Base-by-base conservation (phyloP, 192 early-diverging fungal species). In the Oehlia diaphana region DNA sequence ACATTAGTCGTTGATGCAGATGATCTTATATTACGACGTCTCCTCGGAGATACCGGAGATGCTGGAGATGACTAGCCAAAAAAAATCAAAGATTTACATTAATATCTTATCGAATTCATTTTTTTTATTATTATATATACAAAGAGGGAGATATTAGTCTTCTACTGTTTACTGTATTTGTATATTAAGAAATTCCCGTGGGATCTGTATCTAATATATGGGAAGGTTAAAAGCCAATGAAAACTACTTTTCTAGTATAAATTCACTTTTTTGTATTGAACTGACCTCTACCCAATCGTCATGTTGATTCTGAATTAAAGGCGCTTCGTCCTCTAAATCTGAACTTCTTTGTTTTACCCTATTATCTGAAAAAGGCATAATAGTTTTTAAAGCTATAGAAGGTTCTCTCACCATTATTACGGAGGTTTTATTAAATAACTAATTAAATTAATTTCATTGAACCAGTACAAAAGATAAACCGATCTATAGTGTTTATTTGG, bases 301-400 rank as follows among this genome's bases (percentile, higher is more conserved):
- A 14, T 78, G 9, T n/a, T 50, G 23, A 44, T 68, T 78, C 58
- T 68, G 23, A 44, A 78, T 78, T 69, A 78, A 78, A 3, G 76
- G 76, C 4, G 65, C 33, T 68, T 78, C 76, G 31, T 78, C 76
- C 12, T 78, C 76, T 26, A 31, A 23, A 68, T 78, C 76, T 28
- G 76, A 78, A 68, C 31, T 35, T 44, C 65, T 78, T 69, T 63
- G 28, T 69, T 78, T 78, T 67, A 23, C 28, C 31, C 76, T 64
- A n/a, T 23, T 28, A 5, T 78, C 76, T 9, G 64, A 47, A 78
- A 78, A 78, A n/a, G 76, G 76, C 21, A 78, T 68, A 63, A 78
- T 78, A 53, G 64, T 69, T 67, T 78, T 76, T 65, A 76, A 64
- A 39, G 75, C 53, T 19, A 76, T 76, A 23, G 75, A 76, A 76